These are phyloP conservation scores for Agastache rugosa DNA, from an alignment of 257 asterid genomes.

Conservation along the genomic window DNA sequence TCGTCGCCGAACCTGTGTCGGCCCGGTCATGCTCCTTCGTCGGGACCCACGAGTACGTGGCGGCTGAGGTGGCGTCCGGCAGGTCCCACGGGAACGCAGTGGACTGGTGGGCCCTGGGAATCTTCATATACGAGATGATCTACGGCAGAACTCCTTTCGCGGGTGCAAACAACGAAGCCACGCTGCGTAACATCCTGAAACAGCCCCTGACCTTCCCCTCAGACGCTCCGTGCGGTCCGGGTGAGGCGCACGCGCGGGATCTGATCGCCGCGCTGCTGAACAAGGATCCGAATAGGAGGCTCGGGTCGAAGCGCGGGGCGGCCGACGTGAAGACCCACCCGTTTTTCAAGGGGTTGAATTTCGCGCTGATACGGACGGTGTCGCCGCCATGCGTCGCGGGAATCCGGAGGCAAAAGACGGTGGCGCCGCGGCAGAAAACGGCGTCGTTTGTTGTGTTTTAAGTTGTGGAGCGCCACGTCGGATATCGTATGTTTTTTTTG, in stretches of 20 bases:
- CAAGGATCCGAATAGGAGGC: conserved; percentile 71
- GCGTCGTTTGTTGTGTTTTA: conserved; percentile 62
- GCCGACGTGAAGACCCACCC: conserved; percentile 88
- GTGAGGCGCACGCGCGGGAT: conserved; percentile 69
- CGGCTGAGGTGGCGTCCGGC: conserved; percentile 92
- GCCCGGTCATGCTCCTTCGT: conserved; percentile 89
- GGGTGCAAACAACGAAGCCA: conserved; percentile 62
- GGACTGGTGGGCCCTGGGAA: conserved; percentile 95
- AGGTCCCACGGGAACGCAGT: conserved; percentile 89
- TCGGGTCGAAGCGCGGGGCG: conserved; percentile 89
- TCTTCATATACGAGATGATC: conserved; percentile 84
- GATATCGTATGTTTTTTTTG: background rate
- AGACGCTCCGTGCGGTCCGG: conserved; percentile 41
- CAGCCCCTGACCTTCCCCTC: conserved; percentile 58
- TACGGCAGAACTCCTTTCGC: conserved; percentile 89
- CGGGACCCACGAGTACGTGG: conserved; percentile 95
- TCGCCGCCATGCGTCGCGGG: conserved; percentile 66
- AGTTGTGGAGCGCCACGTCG: conserved; percentile 11
- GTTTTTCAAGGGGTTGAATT: conserved; percentile 77
- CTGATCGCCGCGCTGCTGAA: conserved; percentile 60
- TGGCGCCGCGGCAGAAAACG: conserved; percentile 40
- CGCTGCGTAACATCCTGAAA: conserved; percentile 65
- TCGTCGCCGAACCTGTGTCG: conserved; percentile 87
- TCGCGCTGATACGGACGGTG: conserved; percentile 72
- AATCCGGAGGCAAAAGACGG: conserved; percentile 43